Base-by-base conservation (phyloP, 129 eudicot species). In the Smallanthus sonchifolius region DNA sequence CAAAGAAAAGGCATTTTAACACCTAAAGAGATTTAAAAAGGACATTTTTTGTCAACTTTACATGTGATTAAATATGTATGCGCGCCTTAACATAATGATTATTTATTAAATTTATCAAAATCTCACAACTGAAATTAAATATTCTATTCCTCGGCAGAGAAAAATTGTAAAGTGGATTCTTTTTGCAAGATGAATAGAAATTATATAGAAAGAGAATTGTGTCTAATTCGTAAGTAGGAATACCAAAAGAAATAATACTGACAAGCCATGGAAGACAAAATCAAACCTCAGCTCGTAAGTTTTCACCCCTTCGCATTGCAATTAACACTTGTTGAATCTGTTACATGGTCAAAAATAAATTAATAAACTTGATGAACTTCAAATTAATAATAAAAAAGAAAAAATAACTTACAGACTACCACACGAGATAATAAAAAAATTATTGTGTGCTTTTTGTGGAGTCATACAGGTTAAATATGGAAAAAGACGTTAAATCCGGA, bases 281-380 rank as follows among this genome's bases (percentile, higher is more conserved):
- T 39, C 88, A 73, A 78, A 91, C 97, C 97, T 91, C 92, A 13
- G 92, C 88, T 34, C 83, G 90, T 65, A 84, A 77, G 77, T 81
- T 89, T 59, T 77, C 92, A 17, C 92, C 90, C 84, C 97, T 88
- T 45, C 97, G 84, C 88, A 86, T 83, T 47, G 95, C 92, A 86
- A 81, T 77, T 69, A 86, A 78, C 57, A 91, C 85, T 4, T 88
- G 92, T 4, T 92, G 92, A 76, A 91, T 86, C 97, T 91, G 90
- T 83, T 49, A 55, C 56, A 84, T 44, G 59, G 16, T 67, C 39
- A 63, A 62, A 63, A 34, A 48, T 4, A 11, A 34, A 35, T 47
- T 24, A n/a, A 65, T 78, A 42, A 14, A 60, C 37, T 69, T 59
- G 48, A 10, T 10, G 37, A 59, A 10, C 42, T 37, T 47, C 7